Conservation (phyloP, 495 filamentous ascomycete species). For the Aspergillus coremiiformis region DNA sequence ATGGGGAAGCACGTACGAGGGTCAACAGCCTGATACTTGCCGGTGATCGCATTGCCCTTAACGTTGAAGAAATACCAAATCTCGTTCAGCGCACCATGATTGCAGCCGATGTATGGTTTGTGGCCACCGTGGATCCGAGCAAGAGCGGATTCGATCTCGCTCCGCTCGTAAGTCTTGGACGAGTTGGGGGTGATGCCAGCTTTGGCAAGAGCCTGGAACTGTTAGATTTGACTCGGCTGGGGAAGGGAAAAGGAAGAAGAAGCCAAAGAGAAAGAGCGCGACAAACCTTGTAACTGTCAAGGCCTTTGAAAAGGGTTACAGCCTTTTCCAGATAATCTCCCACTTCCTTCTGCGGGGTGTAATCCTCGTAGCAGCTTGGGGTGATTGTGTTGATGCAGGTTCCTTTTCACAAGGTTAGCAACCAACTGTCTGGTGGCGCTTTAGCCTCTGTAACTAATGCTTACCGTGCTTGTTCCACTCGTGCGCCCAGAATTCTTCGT, state of each 20-base stretch:
- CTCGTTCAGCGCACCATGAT: conserved; percentile 51
- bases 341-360: conserved; percentile 52
- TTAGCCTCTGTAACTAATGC: background rate
- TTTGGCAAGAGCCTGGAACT: conserved; percentile 43
- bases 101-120: conserved; percentile 57
- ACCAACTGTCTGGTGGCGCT: background rate
- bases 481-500: conserved; percentile 67
- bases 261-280: background rate
- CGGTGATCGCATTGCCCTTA: conserved; percentile 60
- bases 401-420: conserved; percentile 10
- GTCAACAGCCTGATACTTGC: conserved; percentile 53
- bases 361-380: conserved; percentile 63
- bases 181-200: conserved; percentile 58
- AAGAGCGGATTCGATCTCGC: conserved; percentile 56
- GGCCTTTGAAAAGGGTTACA: conserved; percentile 50
- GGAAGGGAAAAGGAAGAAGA: background rate
- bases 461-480: conserved; percentile 73
- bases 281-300: conserved; percentile 53
- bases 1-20: conserved; percentile 34
- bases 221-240: background rate
- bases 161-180: conserved; percentile 52
- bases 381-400: conserved; percentile 56
- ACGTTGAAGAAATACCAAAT: conserved; percentile 75
- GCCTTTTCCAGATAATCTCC: conserved; percentile 52
- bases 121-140: conserved; percentile 47